Evolutionary conservation across 257 asterid species (phyloP).

Genomic region (Ilex asprella): DNA sequence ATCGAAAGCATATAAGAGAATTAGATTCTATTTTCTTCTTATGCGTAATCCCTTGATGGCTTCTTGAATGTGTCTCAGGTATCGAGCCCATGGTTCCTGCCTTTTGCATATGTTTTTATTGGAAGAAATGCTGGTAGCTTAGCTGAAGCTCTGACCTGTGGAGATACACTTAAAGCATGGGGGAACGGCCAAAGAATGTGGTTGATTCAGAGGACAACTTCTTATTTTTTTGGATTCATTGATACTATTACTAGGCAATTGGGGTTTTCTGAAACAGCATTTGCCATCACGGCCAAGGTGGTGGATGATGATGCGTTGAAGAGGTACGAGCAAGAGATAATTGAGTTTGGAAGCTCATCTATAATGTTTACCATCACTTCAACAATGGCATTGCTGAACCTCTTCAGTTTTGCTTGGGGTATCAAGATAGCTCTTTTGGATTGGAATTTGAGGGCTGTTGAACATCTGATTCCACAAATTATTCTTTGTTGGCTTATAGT

Average conservation of each 20-base stretch:
- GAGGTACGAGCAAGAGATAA: slow-evolving; percentile 44
- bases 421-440: slow-evolving; percentile 17
- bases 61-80: slow-evolving; percentile 22
- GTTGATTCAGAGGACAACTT: slow-evolving; percentile 42
- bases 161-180: slow-evolving; percentile 48
- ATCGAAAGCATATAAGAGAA: background rate
- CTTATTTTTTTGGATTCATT: slow-evolving; percentile 43
- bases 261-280: slow-evolving; percentile 45
- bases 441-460: background rate
- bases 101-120: slow-evolving; percentile 38
- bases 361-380: slow-evolving; percentile 36
- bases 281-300: slow-evolving; percentile 50
- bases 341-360: slow-evolving; percentile 61
- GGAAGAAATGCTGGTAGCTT: slow-evolving; percentile 27
- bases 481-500: slow-evolving; percentile 22
- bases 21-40: background rate
- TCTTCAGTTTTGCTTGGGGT: slow-evolving; percentile 38
- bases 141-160: slow-evolving; percentile 36
- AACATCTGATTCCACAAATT: slow-evolving; percentile 21
- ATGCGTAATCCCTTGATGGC: background rate
- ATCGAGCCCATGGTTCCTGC: slow-evolving; percentile 46
- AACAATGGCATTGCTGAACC: slow-evolving; percentile 50
- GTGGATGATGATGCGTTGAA: slow-evolving; percentile 36
- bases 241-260: slow-evolving; percentile 33
- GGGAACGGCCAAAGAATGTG: slow-evolving; percentile 61